Evolutionary conservation across 2,329 filamentous ascomycete species (phyloP), one percentile per base, ranked within the genome.

Genomic region (Triangularia verruculosa): DNA sequence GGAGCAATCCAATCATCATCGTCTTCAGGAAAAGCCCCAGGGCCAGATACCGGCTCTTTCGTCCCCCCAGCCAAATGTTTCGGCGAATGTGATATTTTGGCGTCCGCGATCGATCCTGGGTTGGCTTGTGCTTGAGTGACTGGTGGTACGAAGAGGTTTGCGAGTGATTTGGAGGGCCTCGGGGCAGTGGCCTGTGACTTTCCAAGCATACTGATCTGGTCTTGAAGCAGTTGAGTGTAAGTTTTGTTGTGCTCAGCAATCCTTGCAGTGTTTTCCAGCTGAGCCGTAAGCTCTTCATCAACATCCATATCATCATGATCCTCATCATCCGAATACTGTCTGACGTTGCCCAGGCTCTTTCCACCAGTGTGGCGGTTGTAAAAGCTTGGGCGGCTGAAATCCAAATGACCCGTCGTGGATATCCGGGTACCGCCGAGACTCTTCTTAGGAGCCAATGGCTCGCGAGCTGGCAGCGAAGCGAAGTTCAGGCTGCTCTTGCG

Each of bases 401-500:
- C 91, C 34, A 93, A 74, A 68, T 97, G 89, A 71, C 92, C 96
- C 6, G 87, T 91, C 65, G 91, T 83, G 22, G 92, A 93, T 59
- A 86, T 78, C 57, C 91, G 83, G 20, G 61, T 61, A 22, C 84
- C 83, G 15, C 89, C 93, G 72, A 93, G 86, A 74, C 90, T 96
- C 78, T 93, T 94, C 75, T 96, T 96, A 15, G 86, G 86, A 30
- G 88, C 87, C 59, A 98, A 80, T 34, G 94, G 94, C 72, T 98
- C 94, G 66, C 95, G 86, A 2, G 94, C 93, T 28, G 95, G 95
- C 12, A 99, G 82, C 17, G 95, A 92, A 39, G 95, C 92, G 78
- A 99, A 98, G 64, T 91, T 96, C 65, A 99, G 83, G 74, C 94
- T 98, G 77, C 93, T 97, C 81, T 98, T 98, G 65, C 94, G 89